Base-by-base conservation (phyloP, 2,329 filamentous ascomycete species). In the Neonectria magnoliae region DNA sequence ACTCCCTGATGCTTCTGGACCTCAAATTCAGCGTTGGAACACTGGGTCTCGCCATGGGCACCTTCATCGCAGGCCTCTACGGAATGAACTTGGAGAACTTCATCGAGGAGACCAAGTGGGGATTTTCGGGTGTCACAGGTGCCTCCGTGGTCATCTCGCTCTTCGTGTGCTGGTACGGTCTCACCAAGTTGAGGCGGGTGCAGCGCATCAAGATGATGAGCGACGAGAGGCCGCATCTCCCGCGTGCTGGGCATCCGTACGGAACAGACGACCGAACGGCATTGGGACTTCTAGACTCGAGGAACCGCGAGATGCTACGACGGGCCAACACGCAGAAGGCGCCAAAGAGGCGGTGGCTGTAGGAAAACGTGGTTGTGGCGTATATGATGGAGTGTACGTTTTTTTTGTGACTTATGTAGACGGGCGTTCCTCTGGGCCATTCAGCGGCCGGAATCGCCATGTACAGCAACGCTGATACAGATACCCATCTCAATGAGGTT, bases 11-110 rank as follows among this genome's bases (percentile, higher is more conserved):
- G 96, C 86, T 99, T 18, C 87, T 98, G 33, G 96, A 98, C 69
- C 90, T 99, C 72, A 97, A 97, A 77, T 97, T 98, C 82, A 96
- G 92, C 76, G 94, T 99, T 65, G 93, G 94, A 62, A 98, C 96
- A 1, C 88, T 99, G 5, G 94, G 94, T n/a, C 89, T 98, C 52
- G 95, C 93, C 59, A 93, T 94, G 76, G 96, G 96, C 60, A 98
- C 96, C 54, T 97, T 98, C 76, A 87, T 98, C 73, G 97, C 96
- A 9, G 94, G 94, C n/a, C 89, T 99, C n/a, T 99, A 98, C 85
- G 96, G 96, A 73, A 98, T 98, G 94, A 99, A 99, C 82, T 84
- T 99, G 69, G 97, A 98, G 77, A 98, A 98, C 81, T 98, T 98
- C 79, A 93, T 98, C 73, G 96, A 99, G 82, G 95, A 98, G 77